These are phyloP conservation scores for Colletotrichum eremochloae DNA, from an alignment of 2,329 filamentous ascomycete species.

Conservation along the genomic window DNA sequence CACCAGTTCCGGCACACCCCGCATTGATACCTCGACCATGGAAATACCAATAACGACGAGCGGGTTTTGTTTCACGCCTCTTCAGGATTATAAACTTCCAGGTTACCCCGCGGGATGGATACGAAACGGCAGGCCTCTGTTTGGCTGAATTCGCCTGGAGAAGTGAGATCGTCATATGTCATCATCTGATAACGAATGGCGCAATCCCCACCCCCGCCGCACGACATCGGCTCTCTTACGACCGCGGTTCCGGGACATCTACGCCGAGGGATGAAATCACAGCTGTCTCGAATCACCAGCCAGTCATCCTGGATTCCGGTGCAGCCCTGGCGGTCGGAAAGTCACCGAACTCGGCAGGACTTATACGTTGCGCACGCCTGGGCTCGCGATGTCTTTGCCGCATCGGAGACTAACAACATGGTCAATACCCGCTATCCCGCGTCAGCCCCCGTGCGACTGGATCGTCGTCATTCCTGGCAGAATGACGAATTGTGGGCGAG, in stretches of 20 bases:
- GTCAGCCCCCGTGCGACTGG: constrained; percentile 20
- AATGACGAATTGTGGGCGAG: constrained; percentile 38
- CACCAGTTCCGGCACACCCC: neutral
- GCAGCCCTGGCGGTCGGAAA: neutral
- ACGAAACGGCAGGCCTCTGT: constrained; percentile 4
- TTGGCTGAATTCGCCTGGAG: constrained; percentile 23
- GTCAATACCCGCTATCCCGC: constrained; percentile 25
- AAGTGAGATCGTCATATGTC: constrained; percentile 34
- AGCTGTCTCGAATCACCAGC: neutral
- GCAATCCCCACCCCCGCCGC: constrained; percentile 34
- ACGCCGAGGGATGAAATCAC: neutral
- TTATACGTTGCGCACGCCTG: neutral
- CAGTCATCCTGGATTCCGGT: neutral
- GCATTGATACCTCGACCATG: neutral
- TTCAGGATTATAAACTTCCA: constrained; percentile 8
- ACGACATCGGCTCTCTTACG: constrained; percentile 5
- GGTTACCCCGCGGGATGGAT: constrained; percentile 30
- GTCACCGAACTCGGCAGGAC: constrained; percentile 23
- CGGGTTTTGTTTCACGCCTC: constrained; percentile 24
- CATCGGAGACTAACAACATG: constrained; percentile 27
- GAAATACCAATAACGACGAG: constrained; percentile 22
- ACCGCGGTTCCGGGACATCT: neutral
- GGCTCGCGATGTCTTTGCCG: constrained; percentile 19
- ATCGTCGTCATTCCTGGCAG: constrained; percentile 33
- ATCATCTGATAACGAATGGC: constrained; percentile 43